Base-by-base conservation (phyloP, 2,329 filamentous ascomycete genomes). In the Fusarium pseudograminearum region DNA sequence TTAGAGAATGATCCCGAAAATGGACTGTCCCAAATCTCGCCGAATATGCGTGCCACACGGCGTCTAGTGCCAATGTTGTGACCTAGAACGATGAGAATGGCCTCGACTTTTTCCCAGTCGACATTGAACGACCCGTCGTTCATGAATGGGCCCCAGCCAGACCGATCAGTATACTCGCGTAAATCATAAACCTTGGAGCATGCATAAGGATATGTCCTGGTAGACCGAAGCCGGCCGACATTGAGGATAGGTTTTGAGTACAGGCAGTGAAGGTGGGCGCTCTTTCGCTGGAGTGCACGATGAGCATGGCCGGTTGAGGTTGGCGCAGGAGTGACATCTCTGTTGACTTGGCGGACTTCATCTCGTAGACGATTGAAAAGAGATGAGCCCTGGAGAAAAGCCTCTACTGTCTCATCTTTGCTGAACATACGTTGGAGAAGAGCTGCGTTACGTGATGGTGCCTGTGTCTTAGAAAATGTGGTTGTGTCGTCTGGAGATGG, bases 61-160 rank as follows among this genome's bases (percentile, higher is more conserved):
- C 82, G 79, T 69, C 87, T 85, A 12, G 78, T 75, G 40, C 81
- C 78, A 53, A 91, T 82, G 74, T 93, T 93, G 74, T 86, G 84
- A 5, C 86, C 86, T 5, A 94, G 78, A 4, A 91, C 87, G 5
- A 94, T 82, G 83, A 93, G 87, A 56, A 93, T 86, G 11, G 90
- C 89, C 78, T 94, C 92, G 14, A 94, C 80, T 80, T 92, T 93
- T 78, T 94, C 91, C 92, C 92, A 95, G 78, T 95, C 91, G 1
- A 93, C 89, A 7, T 79, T 78, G 54, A 83, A 84, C 4, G 82
- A 84, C 3, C 85, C 87, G 73, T 94, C 91, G 51, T 86, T 81
- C 73, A 85, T 80, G 73, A 93, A 94, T 0, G 92, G 92, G 0
- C 92, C 92, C 91, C 92, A 94, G 36, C 83, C 77, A 2, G 86